Evolutionary conservation across 2,329 filamentous ascomycete genomes (phyloP).

Genomic region (Venturia pyrina): DNA sequence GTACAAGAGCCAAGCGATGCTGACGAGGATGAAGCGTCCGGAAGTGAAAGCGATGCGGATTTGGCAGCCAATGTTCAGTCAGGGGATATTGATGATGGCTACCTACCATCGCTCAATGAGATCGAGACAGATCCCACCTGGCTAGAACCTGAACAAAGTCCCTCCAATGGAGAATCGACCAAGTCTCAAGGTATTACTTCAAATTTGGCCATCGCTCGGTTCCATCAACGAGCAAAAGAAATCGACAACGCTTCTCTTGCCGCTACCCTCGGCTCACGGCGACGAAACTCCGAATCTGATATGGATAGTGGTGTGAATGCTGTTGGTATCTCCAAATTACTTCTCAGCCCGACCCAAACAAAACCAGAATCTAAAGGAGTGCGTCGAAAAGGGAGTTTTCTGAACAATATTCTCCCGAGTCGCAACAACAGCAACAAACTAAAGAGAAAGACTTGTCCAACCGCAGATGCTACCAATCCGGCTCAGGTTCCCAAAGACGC

Average conservation of each 20-base stretch:
- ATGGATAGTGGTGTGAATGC: constrained; percentile 50
- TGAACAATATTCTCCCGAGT: constrained; percentile 36
- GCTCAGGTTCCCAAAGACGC: not conserved
- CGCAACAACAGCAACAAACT: constrained; percentile 35
- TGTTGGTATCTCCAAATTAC: constrained; percentile 49
- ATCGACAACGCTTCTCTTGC: constrained; percentile 46
- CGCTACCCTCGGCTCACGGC: constrained; percentile 61
- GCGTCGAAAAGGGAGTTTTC: constrained; percentile 42
- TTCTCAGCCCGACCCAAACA: constrained; percentile 38
- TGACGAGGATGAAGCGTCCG: constrained; percentile 17
- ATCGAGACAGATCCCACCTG: not conserved
- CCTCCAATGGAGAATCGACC: not conserved
- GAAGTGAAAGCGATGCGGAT: constrained; percentile 12
- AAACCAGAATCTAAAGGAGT: constrained; percentile 26
- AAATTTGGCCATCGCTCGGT: constrained; percentile 45
- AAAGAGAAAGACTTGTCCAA: constrained; percentile 36
- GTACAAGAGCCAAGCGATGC: constrained; percentile 28
- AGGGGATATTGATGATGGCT: not conserved
- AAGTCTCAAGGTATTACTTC: constrained; percentile 27
- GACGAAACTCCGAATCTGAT: constrained; percentile 53
- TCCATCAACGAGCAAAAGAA: constrained; percentile 38
- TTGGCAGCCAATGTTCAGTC: not conserved
- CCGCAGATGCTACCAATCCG: constrained; percentile 15
- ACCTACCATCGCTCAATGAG: not conserved
- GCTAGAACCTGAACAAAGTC: not conserved